Base-by-base conservation (phyloP, 2,329 filamentous ascomycete species). In the Amylocarpus encephaloides region DNA sequence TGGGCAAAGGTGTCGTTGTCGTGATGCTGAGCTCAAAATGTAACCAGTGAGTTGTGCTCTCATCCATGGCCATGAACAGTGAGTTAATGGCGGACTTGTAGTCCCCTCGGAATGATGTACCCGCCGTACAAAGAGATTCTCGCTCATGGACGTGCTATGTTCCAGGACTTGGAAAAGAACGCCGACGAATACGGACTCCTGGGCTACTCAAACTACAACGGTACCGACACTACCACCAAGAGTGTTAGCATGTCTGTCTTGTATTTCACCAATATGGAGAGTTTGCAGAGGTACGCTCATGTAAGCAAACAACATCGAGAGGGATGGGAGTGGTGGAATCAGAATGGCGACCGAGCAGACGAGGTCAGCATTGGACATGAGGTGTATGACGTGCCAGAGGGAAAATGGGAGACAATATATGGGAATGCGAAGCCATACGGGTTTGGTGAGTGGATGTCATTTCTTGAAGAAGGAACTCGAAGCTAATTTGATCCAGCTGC, bases 351-450 rank as follows among this genome's bases (percentile, higher is more conserved):
- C 36, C 57, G 60, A 22, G 33, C 48, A 2, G 49, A 51, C 18
- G 68, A 77, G 53, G 58, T 80, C 19, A 70, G 70, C 5, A 73
- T 80, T 55, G 80, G 69, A 52, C 78, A 82, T 59, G 78, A 82
- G 69, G 70, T 72, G 0, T 80, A 75, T 55, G 64, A 69, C 22
- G 71, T 73, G 5, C 69, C 70, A 1, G 62, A 65, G 2, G 67
- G 70, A 3, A 64, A 66, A 7, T 78, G 75, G 64, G 78, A 82
- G 70, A 72, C 67, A 1, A 67, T 80, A 18, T 79, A 79, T 57
- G 54, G 69, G 6, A 73, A 76, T 47, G 42, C 51, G 16, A 48
- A 49, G 22, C 49, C 51, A 4, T 49, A 33, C 44, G 54, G 50
- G 34, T 56, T 56, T 49, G 51, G 48, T 54, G 26, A 36, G 51